These are phyloP conservation scores for Agastache rugosa DNA, from an alignment of 257 asterid species.

Conservation along the genomic window DNA sequence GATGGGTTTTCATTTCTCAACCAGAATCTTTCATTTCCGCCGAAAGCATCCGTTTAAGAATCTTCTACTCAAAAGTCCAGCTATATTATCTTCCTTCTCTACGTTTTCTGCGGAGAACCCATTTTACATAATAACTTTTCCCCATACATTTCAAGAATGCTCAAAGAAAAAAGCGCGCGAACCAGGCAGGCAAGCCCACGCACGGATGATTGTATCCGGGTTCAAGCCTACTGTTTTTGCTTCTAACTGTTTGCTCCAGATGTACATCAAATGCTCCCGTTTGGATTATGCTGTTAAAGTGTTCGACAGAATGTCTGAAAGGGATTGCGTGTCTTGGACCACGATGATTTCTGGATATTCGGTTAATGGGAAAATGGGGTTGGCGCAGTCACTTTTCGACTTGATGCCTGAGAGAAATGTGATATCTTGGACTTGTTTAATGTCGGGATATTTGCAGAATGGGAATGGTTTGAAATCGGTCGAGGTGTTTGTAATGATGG, in stretches of 20 bases:
- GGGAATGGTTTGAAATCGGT: conserved; percentile 36
- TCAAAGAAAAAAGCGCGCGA: not conserved
- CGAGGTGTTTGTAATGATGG: not conserved
- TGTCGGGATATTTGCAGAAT: conserved; percentile 58
- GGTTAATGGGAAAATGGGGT: conserved; percentile 42
- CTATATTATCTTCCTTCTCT: not conserved
- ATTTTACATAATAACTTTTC: no score
- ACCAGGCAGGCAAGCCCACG: not conserved
- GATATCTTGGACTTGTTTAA: conserved; percentile 89
- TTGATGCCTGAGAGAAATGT: conserved; percentile 62
- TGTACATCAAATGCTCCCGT: conserved; percentile 59
- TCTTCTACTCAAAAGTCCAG: not conserved
- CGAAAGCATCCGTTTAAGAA: not conserved
- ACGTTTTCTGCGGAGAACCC: not conserved
- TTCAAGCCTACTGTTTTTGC: conserved; percentile 43
- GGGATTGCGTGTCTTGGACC: conserved; percentile 73
- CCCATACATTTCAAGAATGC: not conserved
- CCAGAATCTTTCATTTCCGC: not conserved
- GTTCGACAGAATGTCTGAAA: conserved; percentile 72
- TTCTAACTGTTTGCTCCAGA: conserved; percentile 69
- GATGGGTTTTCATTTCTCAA: not conserved
- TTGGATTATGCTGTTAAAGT: conserved; percentile 58
- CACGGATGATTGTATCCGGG: not conserved
- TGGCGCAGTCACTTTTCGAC: conserved; percentile 56
- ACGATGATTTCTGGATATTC: conserved; percentile 72